These are phyloP conservation scores for Backusella liffmaniae DNA, from an alignment of 192 early-diverging fungal species.

Conservation along the genomic window DNA sequence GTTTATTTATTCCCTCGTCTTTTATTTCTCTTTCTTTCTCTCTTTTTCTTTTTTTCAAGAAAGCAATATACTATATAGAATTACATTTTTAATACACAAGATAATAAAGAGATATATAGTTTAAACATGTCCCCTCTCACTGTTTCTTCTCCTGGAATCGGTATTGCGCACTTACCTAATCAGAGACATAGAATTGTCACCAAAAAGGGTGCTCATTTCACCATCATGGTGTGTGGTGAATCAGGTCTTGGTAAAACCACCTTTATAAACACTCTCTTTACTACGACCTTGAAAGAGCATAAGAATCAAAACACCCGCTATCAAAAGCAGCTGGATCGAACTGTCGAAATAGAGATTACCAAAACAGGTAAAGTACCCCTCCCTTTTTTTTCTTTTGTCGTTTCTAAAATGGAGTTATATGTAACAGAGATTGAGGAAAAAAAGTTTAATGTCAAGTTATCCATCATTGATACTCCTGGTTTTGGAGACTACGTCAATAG, in stretches of 20 bases:
- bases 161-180: conserved; percentile 92
- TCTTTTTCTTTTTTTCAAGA: background rate
- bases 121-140: conserved; percentile 23
- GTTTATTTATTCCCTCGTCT: background rate
- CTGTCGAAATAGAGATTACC: conserved; percentile 97
- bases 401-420: background rate
- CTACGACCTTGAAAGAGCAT: conserved; percentile 55
- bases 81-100: background rate
- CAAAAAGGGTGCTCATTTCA: conserved; percentile 92
- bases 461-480: conserved; percentile 95
- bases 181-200: conserved; percentile 90
- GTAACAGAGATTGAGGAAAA: conserved; percentile 88
- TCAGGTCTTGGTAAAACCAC: conserved; percentile 96
- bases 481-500: conserved; percentile 99
- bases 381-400: background rate
- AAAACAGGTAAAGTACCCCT: conserved; percentile 70
- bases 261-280: conserved; percentile 97
- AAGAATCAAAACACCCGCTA: conserved; percentile 54
- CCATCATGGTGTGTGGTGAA: conserved; percentile 94
- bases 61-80: background rate
- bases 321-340: conserved; percentile 90
- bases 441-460: conserved; percentile 86
- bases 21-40: background rate
- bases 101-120: background rate
- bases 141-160: conserved; percentile 46